Conservation (phyloP, 805 yeast species). For the Saccharomycodes ludwigii region DNA sequence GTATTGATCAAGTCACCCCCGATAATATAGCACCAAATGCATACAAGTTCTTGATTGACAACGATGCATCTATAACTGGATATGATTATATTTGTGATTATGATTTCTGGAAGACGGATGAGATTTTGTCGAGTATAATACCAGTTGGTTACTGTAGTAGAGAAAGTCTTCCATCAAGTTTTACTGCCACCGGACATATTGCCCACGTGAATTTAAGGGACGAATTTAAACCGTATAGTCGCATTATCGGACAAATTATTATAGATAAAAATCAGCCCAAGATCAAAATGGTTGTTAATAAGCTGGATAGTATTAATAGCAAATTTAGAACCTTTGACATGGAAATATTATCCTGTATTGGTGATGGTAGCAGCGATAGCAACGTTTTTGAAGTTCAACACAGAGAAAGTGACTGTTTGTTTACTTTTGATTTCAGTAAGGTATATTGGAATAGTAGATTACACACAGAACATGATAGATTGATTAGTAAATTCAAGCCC, state of each 20-base stretch:
- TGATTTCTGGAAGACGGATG: conserved; percentile 82
- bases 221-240: conserved; percentile 72
- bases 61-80: conserved; percentile 35
- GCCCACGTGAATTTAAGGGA: conserved; percentile 84
- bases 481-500: conserved; percentile 45
- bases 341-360: conserved; percentile 62
- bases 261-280: conserved; percentile 70
- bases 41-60: conserved; percentile 32
- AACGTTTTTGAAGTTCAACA: conserved; percentile 34
- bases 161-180: conserved; percentile 78
- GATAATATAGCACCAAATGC: conserved; percentile 31
- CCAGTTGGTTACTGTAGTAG: conserved; percentile 46
- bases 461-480: conserved; percentile 84
- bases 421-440: conserved; percentile 78
- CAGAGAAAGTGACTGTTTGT: conserved; percentile 74
- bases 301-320: conserved; percentile 75
- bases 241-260: conserved; percentile 78
- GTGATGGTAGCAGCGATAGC: conserved; percentile 32
- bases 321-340: conserved; percentile 84
- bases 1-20: conserved; percentile 26
- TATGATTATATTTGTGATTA: conserved; percentile 52
- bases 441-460: conserved; percentile 97
- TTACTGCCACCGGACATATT: conserved; percentile 87
- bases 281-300: conserved; percentile 83
- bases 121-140: conserved; percentile 61